Evolutionary conservation across 1,284 basidiomycete genomes (phyloP), one percentile per base, ranked within the genome.

Genomic region (Malassezia japonica): DNA sequence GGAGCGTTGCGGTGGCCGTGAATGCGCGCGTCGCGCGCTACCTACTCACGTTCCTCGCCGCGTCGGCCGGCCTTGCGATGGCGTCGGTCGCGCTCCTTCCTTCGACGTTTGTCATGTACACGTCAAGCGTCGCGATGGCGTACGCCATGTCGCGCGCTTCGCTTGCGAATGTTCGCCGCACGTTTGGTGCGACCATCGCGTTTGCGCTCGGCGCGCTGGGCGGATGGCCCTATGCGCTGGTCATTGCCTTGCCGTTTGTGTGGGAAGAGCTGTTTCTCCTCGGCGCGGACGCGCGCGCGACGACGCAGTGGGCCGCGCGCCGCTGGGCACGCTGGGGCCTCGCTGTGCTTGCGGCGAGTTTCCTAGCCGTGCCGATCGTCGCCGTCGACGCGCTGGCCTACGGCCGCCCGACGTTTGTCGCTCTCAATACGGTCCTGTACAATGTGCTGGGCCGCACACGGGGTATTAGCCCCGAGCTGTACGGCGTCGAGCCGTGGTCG

Each of bases 141-240:
- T 86, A 80, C 61, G 82, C 82, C 3, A 76, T 94, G 49, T 78
- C 82, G 46, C 86, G 86, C 0, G 78, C 85, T 15, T 56, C 56
- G 9, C 40, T 60, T 7, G 37, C 44, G 3, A 38, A 56, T 28
- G 21, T 33, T 10, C 23, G 41, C 18, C 62, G 69, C 18, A 75
- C 75, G 13, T 64, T 73, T 48, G 73, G 78, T 15, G 81, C 86
- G 0, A 86, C 85, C 0, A 55, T 85, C 24, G 76, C 79, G 34
- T 87, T 91, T 67, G 87, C 87, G 1, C 72, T 83, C 3, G 91
- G 88, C 3, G 87, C 84, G 2, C 81, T 98, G 41, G 79, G 92
- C 29, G 94, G 92, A 15, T 98, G 94, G 94, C 94, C 94, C 1
- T 99, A 96, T 72, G 80, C 86, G 9, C 78, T 90, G 3, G 82